Conservation (phyloP, 768 basidiomycete genomes). For the Cystofilobasidium ferigula region DNA sequence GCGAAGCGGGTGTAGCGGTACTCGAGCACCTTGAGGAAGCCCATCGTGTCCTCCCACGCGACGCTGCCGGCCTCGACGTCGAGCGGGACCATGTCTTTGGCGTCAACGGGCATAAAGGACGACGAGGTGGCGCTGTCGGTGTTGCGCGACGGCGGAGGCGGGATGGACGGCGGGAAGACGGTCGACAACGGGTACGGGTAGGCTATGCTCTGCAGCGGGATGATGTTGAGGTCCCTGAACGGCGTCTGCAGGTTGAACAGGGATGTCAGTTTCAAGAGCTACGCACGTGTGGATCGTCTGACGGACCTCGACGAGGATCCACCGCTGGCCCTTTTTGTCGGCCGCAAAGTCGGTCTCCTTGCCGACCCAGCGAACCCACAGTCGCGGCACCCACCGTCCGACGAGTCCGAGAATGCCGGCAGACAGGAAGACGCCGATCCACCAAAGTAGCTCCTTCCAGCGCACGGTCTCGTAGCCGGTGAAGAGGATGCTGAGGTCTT, state of each 20-base stretch:
- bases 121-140: slow-evolving; percentile 1
- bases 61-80: slow-evolving; percentile 38
- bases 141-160: neutral
- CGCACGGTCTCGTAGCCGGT: slow-evolving; percentile 64
- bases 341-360: slow-evolving; percentile 70
- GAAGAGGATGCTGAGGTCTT: slow-evolving; percentile 77
- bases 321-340: slow-evolving; percentile 48
- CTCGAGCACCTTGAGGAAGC: slow-evolving; percentile 58
- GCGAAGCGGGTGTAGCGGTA: slow-evolving; percentile 89
- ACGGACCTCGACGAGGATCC: slow-evolving; percentile 80
- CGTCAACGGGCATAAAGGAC: slow-evolving; percentile 29
- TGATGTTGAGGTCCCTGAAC: slow-evolving; percentile 66
- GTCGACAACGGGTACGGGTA: slow-evolving; percentile 73
- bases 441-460: slow-evolving; percentile 62
- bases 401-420: slow-evolving; percentile 65
- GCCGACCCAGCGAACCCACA: slow-evolving; percentile 83
- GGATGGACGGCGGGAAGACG: slow-evolving; percentile 50
- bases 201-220: slow-evolving; percentile 54
- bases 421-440: slow-evolving; percentile 52
- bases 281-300: neutral
- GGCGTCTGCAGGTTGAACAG: slow-evolving; percentile 50
- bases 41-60: slow-evolving; percentile 39
- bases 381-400: slow-evolving; percentile 83
- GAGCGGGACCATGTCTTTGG: slow-evolving; percentile 35
- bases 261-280: neutral